phyloP scores from a whole-genome alignment of 1,284 basidiomycete genomes.

The Apiotrichum domesticum region DNA sequence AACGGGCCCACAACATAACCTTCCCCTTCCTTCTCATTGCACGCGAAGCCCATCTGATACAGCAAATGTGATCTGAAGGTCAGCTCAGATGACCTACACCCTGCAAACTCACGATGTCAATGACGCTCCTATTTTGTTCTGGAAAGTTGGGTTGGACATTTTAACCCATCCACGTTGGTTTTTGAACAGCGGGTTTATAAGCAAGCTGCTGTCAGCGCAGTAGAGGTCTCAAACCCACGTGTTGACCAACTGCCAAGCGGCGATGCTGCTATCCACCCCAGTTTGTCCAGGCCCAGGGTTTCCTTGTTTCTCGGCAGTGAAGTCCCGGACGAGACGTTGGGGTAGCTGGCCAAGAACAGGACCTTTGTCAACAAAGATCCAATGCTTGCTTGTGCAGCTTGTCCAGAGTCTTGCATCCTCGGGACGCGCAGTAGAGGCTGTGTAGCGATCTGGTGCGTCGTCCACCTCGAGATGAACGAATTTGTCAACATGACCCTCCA shows the following conservation, averaged over 20 bases:
- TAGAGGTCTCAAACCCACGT: slow-evolving; percentile 23
- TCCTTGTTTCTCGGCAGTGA: slow-evolving; percentile 28
- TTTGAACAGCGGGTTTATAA: slow-evolving; percentile 38
- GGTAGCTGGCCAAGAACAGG: slow-evolving; percentile 35
- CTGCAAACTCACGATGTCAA: slow-evolving; percentile 20
- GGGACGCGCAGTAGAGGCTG: not conserved
- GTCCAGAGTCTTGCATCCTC: slow-evolving; percentile 16
- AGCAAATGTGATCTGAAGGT: slow-evolving; percentile 27
- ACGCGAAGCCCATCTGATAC: slow-evolving; percentile 36
- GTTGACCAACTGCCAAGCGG: slow-evolving; percentile 29
- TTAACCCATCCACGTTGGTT: slow-evolving; percentile 37
- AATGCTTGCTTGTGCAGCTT: slow-evolving; percentile 32
- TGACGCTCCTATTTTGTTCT: slow-evolving; percentile 26
- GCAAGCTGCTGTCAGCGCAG: slow-evolving; percentile 18
- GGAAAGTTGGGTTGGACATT: slow-evolving; percentile 30
- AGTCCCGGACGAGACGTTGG: slow-evolving; percentile 21
- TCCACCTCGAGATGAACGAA: slow-evolving; percentile 28
- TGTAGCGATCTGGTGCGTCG: not conserved
- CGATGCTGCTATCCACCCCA: slow-evolving; percentile 21
- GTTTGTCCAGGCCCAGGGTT: slow-evolving; percentile 27
- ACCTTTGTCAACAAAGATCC: slow-evolving; percentile 29
- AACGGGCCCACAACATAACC: slow-evolving; percentile 36
- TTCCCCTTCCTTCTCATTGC: slow-evolving; percentile 25
- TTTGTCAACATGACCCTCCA: slow-evolving; percentile 22
- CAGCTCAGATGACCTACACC: not conserved